Conservation (phyloP, 345 rosid genomes). For the Populus ilicifolia region DNA sequence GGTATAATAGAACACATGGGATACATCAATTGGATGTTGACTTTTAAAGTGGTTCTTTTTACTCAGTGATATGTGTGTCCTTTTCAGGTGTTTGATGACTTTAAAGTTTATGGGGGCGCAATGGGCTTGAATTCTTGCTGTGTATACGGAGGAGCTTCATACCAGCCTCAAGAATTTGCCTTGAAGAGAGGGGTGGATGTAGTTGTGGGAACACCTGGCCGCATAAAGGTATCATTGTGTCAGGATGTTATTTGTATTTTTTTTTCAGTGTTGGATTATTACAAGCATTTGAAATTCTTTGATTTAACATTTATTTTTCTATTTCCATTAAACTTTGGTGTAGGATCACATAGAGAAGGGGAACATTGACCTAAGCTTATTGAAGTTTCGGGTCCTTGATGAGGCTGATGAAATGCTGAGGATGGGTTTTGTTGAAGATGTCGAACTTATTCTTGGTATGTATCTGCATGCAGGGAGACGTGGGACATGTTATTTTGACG, state of each 20-base stretch:
- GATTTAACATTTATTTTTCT: background rate
- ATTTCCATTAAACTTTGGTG: slow-evolving; percentile 3
- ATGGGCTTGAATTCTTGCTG: slow-evolving; percentile 75
- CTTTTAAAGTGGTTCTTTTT: background rate
- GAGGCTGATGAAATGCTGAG: slow-evolving; percentile 99
- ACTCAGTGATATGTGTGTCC: background rate
- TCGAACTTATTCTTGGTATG: slow-evolving; percentile 85
- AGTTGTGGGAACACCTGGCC: slow-evolving; percentile 95
- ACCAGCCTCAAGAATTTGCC: slow-evolving; percentile 52
- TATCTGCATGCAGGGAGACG: background rate
- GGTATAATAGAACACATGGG: slow-evolving; percentile 33
- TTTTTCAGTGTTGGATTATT: background rate
- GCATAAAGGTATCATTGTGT: slow-evolving; percentile 56
- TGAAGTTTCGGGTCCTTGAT: slow-evolving; percentile 90
- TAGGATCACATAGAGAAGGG: slow-evolving; percentile 86
- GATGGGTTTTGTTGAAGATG: slow-evolving; percentile 98
- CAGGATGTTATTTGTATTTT: background rate
- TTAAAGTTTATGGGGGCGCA: slow-evolving; percentile 76
- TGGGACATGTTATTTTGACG: background rate
- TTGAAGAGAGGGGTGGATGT: slow-evolving; percentile 84
- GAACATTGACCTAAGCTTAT: slow-evolving; percentile 55
- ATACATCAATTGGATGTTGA: background rate
- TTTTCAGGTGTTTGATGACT: slow-evolving; percentile 68
- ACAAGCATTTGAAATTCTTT: background rate
- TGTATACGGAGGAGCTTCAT: slow-evolving; percentile 86